phyloP scores from a whole-genome alignment of 2,329 filamentous ascomycete species.

The Juglanconis oblonga region DNA sequence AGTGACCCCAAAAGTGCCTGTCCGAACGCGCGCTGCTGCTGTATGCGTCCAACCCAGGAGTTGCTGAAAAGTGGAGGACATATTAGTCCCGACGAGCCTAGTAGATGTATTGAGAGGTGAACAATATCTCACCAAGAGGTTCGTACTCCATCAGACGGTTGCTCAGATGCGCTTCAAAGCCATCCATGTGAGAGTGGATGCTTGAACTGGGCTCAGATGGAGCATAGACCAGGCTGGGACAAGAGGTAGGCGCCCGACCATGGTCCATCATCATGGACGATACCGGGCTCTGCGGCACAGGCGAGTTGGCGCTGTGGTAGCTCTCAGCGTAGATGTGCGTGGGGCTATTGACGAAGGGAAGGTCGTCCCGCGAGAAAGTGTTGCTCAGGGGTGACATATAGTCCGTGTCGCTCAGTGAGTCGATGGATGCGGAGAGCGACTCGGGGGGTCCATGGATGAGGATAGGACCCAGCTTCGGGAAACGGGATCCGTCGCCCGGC shows the following conservation, averaged over 20 bases:
- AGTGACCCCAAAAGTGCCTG: constrained; percentile 45
- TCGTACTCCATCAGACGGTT: constrained; percentile 55
- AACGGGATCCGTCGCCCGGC: constrained; percentile 38
- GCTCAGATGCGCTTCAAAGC: constrained; percentile 53
- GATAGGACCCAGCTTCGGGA: constrained; percentile 39
- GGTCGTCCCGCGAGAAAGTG: constrained; percentile 51
- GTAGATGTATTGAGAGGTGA: constrained; percentile 30
- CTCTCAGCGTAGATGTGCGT: constrained; percentile 53
- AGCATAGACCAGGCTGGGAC: constrained; percentile 59
- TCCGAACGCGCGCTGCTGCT: constrained; percentile 48
- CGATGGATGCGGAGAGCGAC: constrained; percentile 52
- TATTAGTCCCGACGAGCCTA: constrained; percentile 22
- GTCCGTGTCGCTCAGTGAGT: constrained; percentile 60
- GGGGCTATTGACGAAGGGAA: constrained; percentile 55
- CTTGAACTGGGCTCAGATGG: constrained; percentile 60
- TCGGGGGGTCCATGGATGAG: constrained; percentile 41
- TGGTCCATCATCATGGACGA: constrained; percentile 53
- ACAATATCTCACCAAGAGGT: constrained; percentile 50
- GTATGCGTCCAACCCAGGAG: constrained; percentile 52
- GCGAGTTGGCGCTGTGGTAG: constrained; percentile 51
- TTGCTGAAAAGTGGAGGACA: constrained; percentile 33
- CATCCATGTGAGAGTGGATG: constrained; percentile 57
- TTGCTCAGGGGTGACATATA: constrained; percentile 58
- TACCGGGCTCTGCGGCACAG: constrained; percentile 54
- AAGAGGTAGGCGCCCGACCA: constrained; percentile 53